Evolutionary conservation across 768 basidiomycete genomes (phyloP).

Genomic region (Podaxis rugospora): DNA sequence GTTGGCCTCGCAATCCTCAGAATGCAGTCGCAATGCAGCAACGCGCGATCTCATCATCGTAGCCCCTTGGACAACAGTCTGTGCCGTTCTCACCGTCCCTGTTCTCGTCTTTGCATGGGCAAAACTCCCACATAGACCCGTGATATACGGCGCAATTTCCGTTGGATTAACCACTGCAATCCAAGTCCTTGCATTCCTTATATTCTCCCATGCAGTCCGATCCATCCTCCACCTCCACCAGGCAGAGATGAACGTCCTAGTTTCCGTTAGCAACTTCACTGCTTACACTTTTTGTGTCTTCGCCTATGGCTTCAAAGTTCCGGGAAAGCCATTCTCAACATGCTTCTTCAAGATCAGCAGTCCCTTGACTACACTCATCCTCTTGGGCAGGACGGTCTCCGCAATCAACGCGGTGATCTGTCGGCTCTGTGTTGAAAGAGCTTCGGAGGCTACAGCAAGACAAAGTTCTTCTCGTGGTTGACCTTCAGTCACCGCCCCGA

Average conservation of each 20-base stretch:
- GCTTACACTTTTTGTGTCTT: not conserved
- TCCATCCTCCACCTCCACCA: not conserved
- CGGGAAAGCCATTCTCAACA: not conserved
- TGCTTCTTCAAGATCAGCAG: not conserved
- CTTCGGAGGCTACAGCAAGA: too few species aligned
- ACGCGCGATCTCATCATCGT: not conserved
- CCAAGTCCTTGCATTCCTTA: not conserved
- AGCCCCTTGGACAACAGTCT: not conserved
- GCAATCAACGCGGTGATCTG: too few species aligned
- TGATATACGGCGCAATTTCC: not conserved
- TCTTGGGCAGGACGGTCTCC: too few species aligned
- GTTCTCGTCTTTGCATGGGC: not conserved
- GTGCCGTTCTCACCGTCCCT: not conserved
- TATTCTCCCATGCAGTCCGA: not conserved
- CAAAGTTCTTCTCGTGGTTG: not conserved
- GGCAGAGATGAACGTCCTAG: not conserved
- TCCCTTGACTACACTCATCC: not conserved
- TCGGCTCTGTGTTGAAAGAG: too few species aligned
- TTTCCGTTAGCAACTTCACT: not conserved
- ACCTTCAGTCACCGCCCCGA: not conserved
- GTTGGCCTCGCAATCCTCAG: not conserved
- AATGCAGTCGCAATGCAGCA: not conserved
- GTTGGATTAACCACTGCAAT: not conserved
- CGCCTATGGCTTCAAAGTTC: not conserved
- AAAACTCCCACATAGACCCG: not conserved